phyloP scores from a whole-genome alignment of 768 basidiomycete species.

The Lentinus brumalis region DNA sequence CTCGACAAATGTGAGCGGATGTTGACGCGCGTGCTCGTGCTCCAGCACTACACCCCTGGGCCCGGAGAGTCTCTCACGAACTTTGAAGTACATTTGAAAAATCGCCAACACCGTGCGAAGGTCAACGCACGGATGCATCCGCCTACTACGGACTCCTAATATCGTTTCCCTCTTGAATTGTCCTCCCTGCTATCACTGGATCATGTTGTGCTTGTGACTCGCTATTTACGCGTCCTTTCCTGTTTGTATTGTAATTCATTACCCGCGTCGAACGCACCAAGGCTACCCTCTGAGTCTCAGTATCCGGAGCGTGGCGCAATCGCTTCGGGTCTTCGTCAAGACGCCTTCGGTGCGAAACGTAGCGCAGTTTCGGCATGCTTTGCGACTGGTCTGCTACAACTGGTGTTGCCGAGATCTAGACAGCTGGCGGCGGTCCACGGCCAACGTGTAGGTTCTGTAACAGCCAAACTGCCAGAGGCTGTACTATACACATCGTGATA shows the following conservation, averaged over 20 bases:
- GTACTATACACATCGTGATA: no score
- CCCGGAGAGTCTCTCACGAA: slow-evolving; percentile 85
- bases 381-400: no score
- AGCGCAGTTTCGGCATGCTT: no score
- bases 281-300: no score
- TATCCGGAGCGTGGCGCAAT: no score
- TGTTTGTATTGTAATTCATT: slow-evolving; percentile 19
- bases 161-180: neutral
- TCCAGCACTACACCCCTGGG: slow-evolving; percentile 86
- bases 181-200: slow-evolving; percentile 19
- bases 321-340: no score
- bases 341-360: no score
- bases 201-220: slow-evolving; percentile 21
- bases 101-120: slow-evolving; percentile 74
- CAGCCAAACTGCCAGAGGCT: no score
- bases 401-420: no score
- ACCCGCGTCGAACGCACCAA: no score
- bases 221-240: slow-evolving; percentile 17
- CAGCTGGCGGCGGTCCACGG: no score
- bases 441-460: no score
- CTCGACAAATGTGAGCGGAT: neutral
- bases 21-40: slow-evolving; percentile 10
- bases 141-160: slow-evolving; percentile 16
- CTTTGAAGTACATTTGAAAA: slow-evolving; percentile 91
- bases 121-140: slow-evolving; percentile 58